Evolutionary conservation across 306 rosid genomes (phyloP).

Genomic region (Oxytropis ochrocephala): DNA sequence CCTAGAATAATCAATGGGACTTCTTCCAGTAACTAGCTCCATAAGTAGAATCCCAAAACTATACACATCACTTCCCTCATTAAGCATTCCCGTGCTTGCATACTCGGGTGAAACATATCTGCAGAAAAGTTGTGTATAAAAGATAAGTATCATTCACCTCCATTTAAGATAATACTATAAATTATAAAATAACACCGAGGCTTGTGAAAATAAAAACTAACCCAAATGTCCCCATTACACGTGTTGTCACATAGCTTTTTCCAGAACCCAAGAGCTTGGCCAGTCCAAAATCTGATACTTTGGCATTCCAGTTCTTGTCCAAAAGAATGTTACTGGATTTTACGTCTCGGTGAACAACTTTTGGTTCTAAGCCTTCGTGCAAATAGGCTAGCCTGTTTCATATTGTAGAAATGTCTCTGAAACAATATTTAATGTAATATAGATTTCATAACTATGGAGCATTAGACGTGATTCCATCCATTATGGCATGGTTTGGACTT

Average conservation of each 20-base stretch:
- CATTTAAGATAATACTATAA: neutral
- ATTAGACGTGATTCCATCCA: neutral
- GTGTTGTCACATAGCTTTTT: conserved; percentile 82
- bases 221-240: conserved; percentile 99
- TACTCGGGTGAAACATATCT: conserved; percentile 98
- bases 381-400: conserved; percentile 75
- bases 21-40: conserved; percentile 98
- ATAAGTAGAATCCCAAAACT: conserved; percentile 91
- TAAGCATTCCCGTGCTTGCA: conserved; percentile 98
- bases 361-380: conserved; percentile 98
- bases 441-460: neutral
- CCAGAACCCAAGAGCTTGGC: conserved; percentile 90
- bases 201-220: conserved; percentile 34
- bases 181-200: neutral
- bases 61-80: conserved; percentile 90
- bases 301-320: conserved; percentile 85
- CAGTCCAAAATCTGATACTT: conserved; percentile 92
- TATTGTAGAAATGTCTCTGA: neutral
- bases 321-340: conserved; percentile 96
- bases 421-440: neutral
- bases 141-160: neutral
- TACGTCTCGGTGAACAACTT: conserved; percentile 94
- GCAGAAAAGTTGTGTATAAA: conserved; percentile 16
- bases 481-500: neutral
- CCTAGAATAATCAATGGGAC: conserved; percentile 87